Base-by-base conservation (phyloP, 345 rosid species). In the Leavenworthia alabamica region DNA sequence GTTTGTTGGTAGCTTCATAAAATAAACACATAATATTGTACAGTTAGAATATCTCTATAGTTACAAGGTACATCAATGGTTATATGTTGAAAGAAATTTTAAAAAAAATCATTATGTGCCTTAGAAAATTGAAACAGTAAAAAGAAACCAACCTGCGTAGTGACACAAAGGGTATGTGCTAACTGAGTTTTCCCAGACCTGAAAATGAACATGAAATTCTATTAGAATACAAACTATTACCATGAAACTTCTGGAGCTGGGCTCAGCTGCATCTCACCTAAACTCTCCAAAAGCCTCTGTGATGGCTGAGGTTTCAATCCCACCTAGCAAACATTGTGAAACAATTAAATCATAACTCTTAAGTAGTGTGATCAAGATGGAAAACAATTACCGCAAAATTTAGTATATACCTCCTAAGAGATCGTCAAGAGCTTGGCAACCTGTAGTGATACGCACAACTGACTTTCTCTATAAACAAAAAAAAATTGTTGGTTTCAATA, bases 221-320 rank as follows among this genome's bases (percentile, higher is more conserved):
- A 5, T 52, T 8, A 36, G 59, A 31, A 57, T 40, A 33, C 13
- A 71, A 44, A 39, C 22, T 43, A 32, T 37, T 6, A 5, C 26
- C 41, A 41, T 40, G 51, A 58, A 58, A 46, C 15, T 45, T 48
- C 8, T 17, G 32, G 49, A 49, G 45, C 54, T 33, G 35, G 15
- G 51, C 20, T 33, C 28, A 44, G 47, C n/a, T 44, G 54, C 15
- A 73, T 72, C 81, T 74, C 71, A 86, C 96, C 97, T 73, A 35
- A 85, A 89, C 55, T 89, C 94, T 31, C 99, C 96, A 83, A 89
- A 93, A 64, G 97, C 94, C 83, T 93, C 96, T 4, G 94, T 93
- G 23, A 89, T 87, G 36, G 82, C 80, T 14, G 31, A 40, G 64
- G 96, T 89, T 76, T 93, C 96, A 22, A 87, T 71, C 8, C 99